Evolutionary conservation across 2,329 filamentous ascomycete genomes (phyloP).

Genomic region (Chlorencoelia australis): DNA sequence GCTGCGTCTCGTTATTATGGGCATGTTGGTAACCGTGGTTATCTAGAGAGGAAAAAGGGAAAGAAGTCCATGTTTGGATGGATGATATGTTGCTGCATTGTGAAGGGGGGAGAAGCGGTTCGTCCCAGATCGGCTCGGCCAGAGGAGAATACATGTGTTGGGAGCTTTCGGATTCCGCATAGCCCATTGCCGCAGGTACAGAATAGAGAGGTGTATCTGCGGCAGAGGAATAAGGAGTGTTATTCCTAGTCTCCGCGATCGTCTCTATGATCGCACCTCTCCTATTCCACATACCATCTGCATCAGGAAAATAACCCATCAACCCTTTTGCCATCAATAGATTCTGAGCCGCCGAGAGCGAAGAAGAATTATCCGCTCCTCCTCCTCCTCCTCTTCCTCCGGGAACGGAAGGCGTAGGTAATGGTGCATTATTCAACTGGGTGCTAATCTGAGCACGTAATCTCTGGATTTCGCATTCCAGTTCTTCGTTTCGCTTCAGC

Average conservation of each 20-base stretch:
- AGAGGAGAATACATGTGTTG: conserved; percentile 15
- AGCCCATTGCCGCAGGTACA: conserved; percentile 9
- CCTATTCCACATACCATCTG: background rate
- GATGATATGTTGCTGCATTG: conserved; percentile 9
- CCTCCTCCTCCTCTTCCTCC: background rate
- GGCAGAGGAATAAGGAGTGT: conserved; percentile 9
- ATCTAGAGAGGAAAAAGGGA: no score
- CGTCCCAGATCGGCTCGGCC: conserved; percentile 18
- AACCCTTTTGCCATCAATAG: background rate
- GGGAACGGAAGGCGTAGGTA: background rate
- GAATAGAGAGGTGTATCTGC: conserved; percentile 9
- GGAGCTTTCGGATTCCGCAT: conserved; percentile 11
- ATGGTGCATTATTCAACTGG: background rate
- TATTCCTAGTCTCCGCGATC: conserved; percentile 1
- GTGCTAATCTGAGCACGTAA: conserved; percentile 18
- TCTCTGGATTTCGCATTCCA: conserved; percentile 22
- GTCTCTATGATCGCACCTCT: background rate
- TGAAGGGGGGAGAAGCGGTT: conserved; percentile 8
- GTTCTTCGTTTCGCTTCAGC: conserved; percentile 23
- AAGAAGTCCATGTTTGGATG: conserved; percentile 19
- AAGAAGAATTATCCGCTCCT: no score
- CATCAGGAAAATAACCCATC: background rate
- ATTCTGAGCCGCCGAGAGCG: no score
- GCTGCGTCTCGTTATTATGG: conserved; percentile 21
- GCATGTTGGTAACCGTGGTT: no score